Conservation (phyloP, 1,139 yeast species). For the Candida mesenterica region DNA sequence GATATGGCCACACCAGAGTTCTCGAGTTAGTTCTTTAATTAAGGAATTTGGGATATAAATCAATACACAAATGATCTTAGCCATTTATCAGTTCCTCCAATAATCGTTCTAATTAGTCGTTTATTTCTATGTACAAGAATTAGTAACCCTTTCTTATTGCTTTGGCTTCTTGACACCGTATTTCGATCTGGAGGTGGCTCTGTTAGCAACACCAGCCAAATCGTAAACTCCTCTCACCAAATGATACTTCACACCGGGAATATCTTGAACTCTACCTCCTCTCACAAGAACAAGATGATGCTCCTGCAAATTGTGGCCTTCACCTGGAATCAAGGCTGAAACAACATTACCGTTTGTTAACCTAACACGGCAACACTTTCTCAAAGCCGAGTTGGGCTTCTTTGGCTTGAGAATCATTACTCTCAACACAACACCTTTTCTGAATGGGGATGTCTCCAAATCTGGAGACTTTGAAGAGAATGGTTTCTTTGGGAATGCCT, state of each 20-base stretch:
- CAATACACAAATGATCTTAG: background rate
- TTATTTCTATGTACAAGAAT: slow-evolving; percentile 1
- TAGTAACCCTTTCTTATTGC: slow-evolving; percentile 19
- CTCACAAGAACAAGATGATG: slow-evolving; percentile 94
- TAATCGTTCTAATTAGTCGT: background rate
- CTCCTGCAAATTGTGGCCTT: slow-evolving; percentile 97
- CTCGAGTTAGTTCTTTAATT: too few relatives aligned
- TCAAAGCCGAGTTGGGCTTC: slow-evolving; percentile 96
- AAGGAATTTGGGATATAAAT: too few relatives aligned
- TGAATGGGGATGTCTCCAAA: slow-evolving; percentile 75
- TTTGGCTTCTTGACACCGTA: slow-evolving; percentile 92
- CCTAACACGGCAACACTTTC: slow-evolving; percentile 95
- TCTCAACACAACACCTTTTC: slow-evolving; percentile 91
- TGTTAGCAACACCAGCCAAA: slow-evolving; percentile 91
- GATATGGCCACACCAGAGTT: too few relatives aligned
- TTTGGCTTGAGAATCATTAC: slow-evolving; percentile 95
- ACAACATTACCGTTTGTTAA: slow-evolving; percentile 85
- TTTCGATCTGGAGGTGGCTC: slow-evolving; percentile 85
- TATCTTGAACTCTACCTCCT: slow-evolving; percentile 97
- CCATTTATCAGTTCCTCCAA: background rate
- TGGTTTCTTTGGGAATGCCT: slow-evolving; percentile 51
- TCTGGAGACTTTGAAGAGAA: slow-evolving; percentile 68
- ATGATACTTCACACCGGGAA: slow-evolving; percentile 97
- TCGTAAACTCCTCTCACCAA: slow-evolving; percentile 92
- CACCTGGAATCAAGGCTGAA: slow-evolving; percentile 96